Percentiles rank a stretch among this genome's conserved stretches.
Conservation (phyloP, 768 basidiomycete genomes). For the Sarcodon aspratus region DNA sequence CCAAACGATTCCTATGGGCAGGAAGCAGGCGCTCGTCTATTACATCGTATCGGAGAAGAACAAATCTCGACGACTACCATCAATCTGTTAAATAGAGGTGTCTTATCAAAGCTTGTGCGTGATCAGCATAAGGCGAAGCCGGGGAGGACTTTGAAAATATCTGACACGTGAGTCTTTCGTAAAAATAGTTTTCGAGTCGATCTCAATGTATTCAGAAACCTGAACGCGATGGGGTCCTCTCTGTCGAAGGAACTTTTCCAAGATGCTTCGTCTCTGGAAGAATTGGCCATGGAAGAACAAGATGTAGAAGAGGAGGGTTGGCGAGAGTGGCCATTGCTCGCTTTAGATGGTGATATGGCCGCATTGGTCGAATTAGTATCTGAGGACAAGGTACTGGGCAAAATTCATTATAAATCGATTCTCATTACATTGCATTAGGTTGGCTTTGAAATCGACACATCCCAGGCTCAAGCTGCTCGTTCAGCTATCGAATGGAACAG, state of each 20-base stretch:
- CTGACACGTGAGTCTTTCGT: conserved; percentile 40
- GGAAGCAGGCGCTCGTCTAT: conserved; percentile 42
- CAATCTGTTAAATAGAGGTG: conserved; percentile 49
- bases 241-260: conserved; percentile 42
- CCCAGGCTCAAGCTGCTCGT: conserved; percentile 44
- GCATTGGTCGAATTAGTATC: conserved; percentile 75
- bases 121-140: conserved; percentile 55
- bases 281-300: conserved; percentile 31
- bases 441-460: conserved; percentile 61
- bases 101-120: conserved; percentile 55
- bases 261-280: conserved; percentile 58
- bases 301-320: conserved; percentile 29
- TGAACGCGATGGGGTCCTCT: not conserved
- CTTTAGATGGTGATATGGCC: conserved; percentile 74
- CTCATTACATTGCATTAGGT: conserved; percentile 24
- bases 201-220: not conserved
- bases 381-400: conserved; percentile 45
- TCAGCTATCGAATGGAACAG: conserved; percentile 70
- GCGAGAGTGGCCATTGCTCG: conserved; percentile 71
- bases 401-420: conserved; percentile 4
- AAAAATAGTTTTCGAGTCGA: conserved; percentile 5
- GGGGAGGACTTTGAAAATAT: conserved; percentile 67
- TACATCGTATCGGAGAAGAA: conserved; percentile 45
- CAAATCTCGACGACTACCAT: conserved; percentile 43
- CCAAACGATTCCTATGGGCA: conserved; percentile 59